Base-by-base conservation (phyloP, 2,329 filamentous ascomycete genomes). In the Paradendryphiella salina region DNA sequence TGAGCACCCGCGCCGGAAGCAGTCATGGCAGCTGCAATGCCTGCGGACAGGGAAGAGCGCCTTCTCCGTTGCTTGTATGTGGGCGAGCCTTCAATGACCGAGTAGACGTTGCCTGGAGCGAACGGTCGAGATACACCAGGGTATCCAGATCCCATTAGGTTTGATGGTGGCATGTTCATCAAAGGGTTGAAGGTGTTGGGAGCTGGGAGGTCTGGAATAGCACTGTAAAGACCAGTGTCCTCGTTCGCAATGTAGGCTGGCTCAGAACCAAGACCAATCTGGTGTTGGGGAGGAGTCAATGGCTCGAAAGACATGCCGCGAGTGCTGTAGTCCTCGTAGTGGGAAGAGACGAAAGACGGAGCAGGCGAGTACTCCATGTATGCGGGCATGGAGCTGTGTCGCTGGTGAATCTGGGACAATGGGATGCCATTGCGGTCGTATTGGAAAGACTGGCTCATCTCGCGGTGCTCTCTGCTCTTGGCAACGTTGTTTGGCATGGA, bases 281-380 rank as follows among this genome's bases (percentile, higher is more conserved):
- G 85, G 75, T 96, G 90, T 73, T 97, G 94, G 13, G 94, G 94
- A 51, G 94, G 94, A 0, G 94, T 99, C 63, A 99, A 85, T 44
- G 94, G 94, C 80, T 99, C 94, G 72, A 93, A 99, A 2, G 93
- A 97, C 67, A 97, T 85, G 43, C 91, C 94, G 50, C 94, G 88
- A 72, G 92, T 93, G 83, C 90, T 96, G 80, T 96, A 99, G 73
- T 97, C 93, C 71, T 97, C 94, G 67, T 93, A 96, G 67, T 96
- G 92, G 1, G 94, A 97, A n/a, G 94, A 97, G 44, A 96, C 92
- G 69, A 97, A 97, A 1, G 94, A 97, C 2, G 94, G 94, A 0
- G 94, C 94, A 45, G 94, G 94, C 13, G 94, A 99, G 79, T 97
- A 99, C 76, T 99, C 94, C 73, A 97, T 87, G 73, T 96, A 99